Percentiles rank a stretch among this genome's conserved stretches.
phyloP scores from a whole-genome alignment of 768 basidiomycete genomes.

The Leccinum incarnatum region DNA sequence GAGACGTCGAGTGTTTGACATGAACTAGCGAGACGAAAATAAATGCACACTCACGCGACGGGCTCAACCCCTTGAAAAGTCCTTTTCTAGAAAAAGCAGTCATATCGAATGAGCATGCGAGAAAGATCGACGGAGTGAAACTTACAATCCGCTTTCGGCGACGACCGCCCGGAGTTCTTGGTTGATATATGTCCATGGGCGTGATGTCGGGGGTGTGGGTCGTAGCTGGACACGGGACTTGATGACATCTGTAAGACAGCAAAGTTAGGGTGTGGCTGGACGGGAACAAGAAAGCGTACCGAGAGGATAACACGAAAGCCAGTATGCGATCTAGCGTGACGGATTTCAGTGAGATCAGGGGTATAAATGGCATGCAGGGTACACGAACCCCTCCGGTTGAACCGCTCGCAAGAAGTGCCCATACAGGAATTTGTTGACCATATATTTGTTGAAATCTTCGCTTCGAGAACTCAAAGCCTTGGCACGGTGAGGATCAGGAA shows the following conservation, averaged over 20 bases:
- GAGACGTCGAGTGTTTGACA: neutral
- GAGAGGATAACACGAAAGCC: conserved; percentile 91
- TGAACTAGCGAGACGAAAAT: neutral
- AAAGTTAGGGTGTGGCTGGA: neutral
- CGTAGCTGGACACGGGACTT: conserved; percentile 90
- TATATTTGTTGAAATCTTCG: conserved; percentile 65
- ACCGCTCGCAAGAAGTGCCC: conserved; percentile 82
- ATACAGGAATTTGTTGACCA: conserved; percentile 71
- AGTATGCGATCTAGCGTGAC: conserved; percentile 43
- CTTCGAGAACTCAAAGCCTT: conserved; percentile 89
- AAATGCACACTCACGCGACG: conserved; percentile 55
- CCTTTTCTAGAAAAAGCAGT: conserved; percentile 40
- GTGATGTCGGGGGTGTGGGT: conserved; percentile 66
- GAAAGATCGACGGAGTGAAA: conserved; percentile 8
- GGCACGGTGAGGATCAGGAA: neutral
- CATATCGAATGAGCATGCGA: neutral
- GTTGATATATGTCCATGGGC: conserved; percentile 73
- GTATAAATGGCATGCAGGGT: neutral
- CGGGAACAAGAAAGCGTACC: conserved; percentile 38
- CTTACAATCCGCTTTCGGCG: conserved; percentile 71
- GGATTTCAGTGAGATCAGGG: neutral
- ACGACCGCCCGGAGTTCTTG: conserved; percentile 67
- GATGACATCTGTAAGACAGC: conserved; percentile 63
- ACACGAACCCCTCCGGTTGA: conserved; percentile 74
- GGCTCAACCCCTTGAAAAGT: conserved; percentile 71